Evolutionary conservation across 75 land plant genomes (phyloP), one percentile per base, ranked within the genome.

Genomic region (Selaginella moellendorffii): DNA sequence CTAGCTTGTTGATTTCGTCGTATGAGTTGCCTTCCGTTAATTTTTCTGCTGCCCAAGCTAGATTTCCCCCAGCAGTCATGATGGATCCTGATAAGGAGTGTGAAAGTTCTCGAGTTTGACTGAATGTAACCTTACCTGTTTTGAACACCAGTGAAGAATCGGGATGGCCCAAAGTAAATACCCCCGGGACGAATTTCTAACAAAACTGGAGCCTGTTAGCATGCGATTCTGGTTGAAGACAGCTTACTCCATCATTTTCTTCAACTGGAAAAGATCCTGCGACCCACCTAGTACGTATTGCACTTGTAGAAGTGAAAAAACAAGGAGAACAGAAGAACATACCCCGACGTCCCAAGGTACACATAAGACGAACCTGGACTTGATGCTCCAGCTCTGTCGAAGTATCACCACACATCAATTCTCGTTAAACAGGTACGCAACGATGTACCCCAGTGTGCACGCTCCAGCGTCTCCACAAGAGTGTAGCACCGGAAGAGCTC

Each of bases 391-490:
- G 79, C 79, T 56, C 78, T 76, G 42, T 12, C 30, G 71, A 23
- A 21, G n/a, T 2, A 64, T 27, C 28, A 19, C 2, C 59, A 2
- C 5, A n/a, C n/a, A 8, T 56, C 21, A 56, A 5, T 56, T 8
- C 24, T 56, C 46, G 46, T 36, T 36, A 14, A 36, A 56, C 26
- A 63, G 54, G 25, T 12, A 14, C 28, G 36, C n/a, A n/a, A n/a
- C n/a, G 62, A 51, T 63, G 28, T 65, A 76, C 78, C 79, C 79
- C 18, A 77, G 58, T 22, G 79, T 72, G 56, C 79, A 77, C 2
- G 79, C 77, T 26, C 79, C 79, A 68, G 77, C 77, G 51, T 77
- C 79, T 23, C 79, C 79, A 74, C 79, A 77, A 58, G 76, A 73
- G 59, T 77, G 79, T 24, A 77, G 36, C 54, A 77, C 72, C 17